These are phyloP conservation scores for Aspergillus sclerotiicarbonarius DNA, from an alignment of 495 filamentous ascomycete genomes.

Conservation along the genomic window DNA sequence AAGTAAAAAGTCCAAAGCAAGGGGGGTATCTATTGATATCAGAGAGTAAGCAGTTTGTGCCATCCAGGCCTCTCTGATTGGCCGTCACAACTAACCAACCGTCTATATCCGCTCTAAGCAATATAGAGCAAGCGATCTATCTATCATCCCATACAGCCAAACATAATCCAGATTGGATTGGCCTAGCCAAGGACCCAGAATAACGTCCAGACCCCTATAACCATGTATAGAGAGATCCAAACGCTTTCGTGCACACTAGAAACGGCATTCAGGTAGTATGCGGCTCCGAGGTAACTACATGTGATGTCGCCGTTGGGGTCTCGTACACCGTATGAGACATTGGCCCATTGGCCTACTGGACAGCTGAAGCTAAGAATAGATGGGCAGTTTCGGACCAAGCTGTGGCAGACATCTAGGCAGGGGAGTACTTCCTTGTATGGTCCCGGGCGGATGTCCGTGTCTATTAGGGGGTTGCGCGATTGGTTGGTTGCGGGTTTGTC, in stretches of 20 bases:
- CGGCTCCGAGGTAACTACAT: constrained; percentile 59
- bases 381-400: constrained; percentile 80
- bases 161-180: too few relatives aligned
- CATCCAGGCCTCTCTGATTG: too few relatives aligned
- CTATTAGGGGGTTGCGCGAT: constrained; percentile 71
- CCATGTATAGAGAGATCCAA: not conserved
- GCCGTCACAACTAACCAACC: too few relatives aligned
- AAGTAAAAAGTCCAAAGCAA: not conserved
- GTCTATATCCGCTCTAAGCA: too few relatives aligned
- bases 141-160: too few relatives aligned
- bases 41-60: too few relatives aligned
- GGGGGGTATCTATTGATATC: not conserved
- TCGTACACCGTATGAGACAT: constrained; percentile 63
- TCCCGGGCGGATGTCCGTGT: constrained; percentile 68
- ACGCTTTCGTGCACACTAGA: constrained; percentile 7
- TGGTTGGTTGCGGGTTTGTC: constrained; percentile 35
- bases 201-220: not conserved
- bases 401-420: constrained; percentile 79
- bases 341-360: constrained; percentile 59
- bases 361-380: constrained; percentile 74
- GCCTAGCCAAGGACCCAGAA: constrained; percentile 2
- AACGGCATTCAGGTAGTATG: constrained; percentile 44
- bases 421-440: constrained; percentile 94
- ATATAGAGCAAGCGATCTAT: too few relatives aligned
- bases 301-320: constrained; percentile 45